These are phyloP conservation scores for Lophiostoma macrostomum DNA, from an alignment of 495 filamentous ascomycete genomes.

Conservation along the genomic window DNA sequence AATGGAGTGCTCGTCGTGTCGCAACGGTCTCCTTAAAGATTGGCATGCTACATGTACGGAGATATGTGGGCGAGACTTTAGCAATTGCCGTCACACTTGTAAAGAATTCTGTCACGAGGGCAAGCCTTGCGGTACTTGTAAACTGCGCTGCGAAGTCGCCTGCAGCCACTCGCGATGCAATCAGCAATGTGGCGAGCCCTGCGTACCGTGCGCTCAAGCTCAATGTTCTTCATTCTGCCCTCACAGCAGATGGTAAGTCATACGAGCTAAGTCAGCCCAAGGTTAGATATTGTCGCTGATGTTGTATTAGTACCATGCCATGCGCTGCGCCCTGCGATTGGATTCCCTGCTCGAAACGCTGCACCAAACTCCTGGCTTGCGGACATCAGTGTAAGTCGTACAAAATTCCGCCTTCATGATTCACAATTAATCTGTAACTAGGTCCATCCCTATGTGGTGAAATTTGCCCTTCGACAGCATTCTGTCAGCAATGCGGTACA, in stretches of 20 bases:
- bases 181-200: constrained; percentile 56
- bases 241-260: constrained; percentile 43
- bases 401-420: background rate
- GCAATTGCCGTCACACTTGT: constrained; percentile 59
- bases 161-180: constrained; percentile 62
- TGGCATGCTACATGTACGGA: constrained; percentile 6
- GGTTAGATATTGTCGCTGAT: background rate
- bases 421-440: background rate
- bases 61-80: constrained; percentile 2
- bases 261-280: background rate
- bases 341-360: constrained; percentile 65
- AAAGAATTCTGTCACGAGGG: constrained; percentile 52
- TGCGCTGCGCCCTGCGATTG: constrained; percentile 60
- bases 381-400: constrained; percentile 45
- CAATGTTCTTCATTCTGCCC: constrained; percentile 57
- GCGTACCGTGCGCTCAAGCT: constrained; percentile 51
- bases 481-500: constrained; percentile 28
- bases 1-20: background rate
- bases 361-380: constrained; percentile 54
- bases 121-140: constrained; percentile 53
- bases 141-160: constrained; percentile 54
- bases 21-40: too few species aligned
- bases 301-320: constrained; percentile 55
- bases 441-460: constrained; percentile 23
- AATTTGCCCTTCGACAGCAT: constrained; percentile 46